Base-by-base conservation (phyloP, 805 yeast genomes). In the Scheffersomyces coipomensis region DNA sequence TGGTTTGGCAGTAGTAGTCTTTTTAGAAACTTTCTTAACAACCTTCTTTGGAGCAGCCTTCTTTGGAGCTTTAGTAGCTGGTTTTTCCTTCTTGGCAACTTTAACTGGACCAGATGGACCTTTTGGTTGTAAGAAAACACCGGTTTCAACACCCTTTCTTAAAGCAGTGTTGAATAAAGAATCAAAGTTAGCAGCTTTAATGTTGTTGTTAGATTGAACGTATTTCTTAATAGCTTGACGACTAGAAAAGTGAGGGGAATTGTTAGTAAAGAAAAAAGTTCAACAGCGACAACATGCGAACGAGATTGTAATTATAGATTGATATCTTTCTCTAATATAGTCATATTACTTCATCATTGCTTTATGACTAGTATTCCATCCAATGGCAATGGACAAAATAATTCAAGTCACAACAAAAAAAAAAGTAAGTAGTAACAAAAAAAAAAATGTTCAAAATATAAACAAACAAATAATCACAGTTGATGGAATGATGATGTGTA, bases 21-120 rank as follows among this genome's bases (percentile, higher is more conserved):
- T 44, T 19, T 50, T 36, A 17, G 50, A 39, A 33, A 55, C 41
- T 46, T 53, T 60, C 45, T 45, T 51, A 29, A 55, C 34, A 26
- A 33, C 46, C 30, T 53, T 37, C 38, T 46, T 37, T 15, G 47
- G 26, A 24, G 47, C 45, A 16, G 44, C 37, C 11, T 47, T 40
- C 40, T 49, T 47, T 9, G 53, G 33, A 55, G 55, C 60, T 22
- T 60, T 44, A 31, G 62, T 55, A 29, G 64, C 56, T 48, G 60
- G 60, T 37, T 55, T 49, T 33, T 55, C 68, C 52, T 67, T 61
- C 68, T 78, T 78, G 56, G 68, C 72, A 45, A 84, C 62, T 65
- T 87, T 86, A 48, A 87, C 78, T 34, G 95, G 87, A 35, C 95
- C 96, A 10, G 95, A 81, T 15, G 96, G 83, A 34, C 96, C 96